These are phyloP conservation scores for Microdochium trichocladiopsis DNA, from an alignment of 2,329 filamentous ascomycete genomes.

Conservation along the genomic window DNA sequence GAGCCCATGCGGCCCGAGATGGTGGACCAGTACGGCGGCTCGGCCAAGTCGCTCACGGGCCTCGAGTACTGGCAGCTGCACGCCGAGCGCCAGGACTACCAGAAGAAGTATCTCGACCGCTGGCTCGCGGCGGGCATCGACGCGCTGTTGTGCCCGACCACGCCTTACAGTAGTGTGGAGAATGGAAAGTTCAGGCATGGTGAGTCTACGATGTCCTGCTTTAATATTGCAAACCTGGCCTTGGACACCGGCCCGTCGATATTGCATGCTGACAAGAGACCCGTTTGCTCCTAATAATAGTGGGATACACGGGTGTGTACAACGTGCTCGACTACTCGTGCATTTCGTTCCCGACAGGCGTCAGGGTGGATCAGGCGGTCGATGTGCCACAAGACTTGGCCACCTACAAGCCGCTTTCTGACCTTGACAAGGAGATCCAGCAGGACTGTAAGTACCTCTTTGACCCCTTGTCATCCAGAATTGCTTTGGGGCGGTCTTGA, in stretches of 20 bases:
- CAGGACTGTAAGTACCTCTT: slow-evolving; percentile 32
- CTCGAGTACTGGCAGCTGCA: slow-evolving; percentile 42
- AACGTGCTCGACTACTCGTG: slow-evolving; percentile 41
- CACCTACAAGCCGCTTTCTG: slow-evolving; percentile 24
- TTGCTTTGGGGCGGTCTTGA: too few relatives aligned
- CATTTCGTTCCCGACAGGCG: slow-evolving; percentile 37
- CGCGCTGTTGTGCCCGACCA: slow-evolving; percentile 53
- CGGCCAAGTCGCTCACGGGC: slow-evolving; percentile 29
- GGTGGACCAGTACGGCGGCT: slow-evolving; percentile 12
- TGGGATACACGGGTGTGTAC: slow-evolving; percentile 42
- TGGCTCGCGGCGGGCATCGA: slow-evolving; percentile 46
- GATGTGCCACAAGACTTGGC: slow-evolving; percentile 21
- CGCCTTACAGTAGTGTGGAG: slow-evolving; percentile 34
- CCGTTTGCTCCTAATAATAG: slow-evolving; percentile 13
- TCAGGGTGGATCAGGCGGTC: slow-evolving; percentile 29
- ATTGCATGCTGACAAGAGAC: background rate
- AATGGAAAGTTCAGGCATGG: slow-evolving; percentile 35
- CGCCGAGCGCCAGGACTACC: slow-evolving; percentile 33
- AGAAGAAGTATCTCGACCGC: slow-evolving; percentile 37
- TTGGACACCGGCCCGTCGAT: too few relatives aligned
- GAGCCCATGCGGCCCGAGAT: slow-evolving; percentile 28
- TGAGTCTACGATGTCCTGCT: slow-evolving; percentile 13
- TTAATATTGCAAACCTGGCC: too few relatives aligned
- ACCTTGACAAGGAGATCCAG: slow-evolving; percentile 28
- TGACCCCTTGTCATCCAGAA: too few relatives aligned